Evolutionary conservation across 2,329 filamentous ascomycete genomes (phyloP).

Genomic region (Pseudogymnoascus sp.): DNA sequence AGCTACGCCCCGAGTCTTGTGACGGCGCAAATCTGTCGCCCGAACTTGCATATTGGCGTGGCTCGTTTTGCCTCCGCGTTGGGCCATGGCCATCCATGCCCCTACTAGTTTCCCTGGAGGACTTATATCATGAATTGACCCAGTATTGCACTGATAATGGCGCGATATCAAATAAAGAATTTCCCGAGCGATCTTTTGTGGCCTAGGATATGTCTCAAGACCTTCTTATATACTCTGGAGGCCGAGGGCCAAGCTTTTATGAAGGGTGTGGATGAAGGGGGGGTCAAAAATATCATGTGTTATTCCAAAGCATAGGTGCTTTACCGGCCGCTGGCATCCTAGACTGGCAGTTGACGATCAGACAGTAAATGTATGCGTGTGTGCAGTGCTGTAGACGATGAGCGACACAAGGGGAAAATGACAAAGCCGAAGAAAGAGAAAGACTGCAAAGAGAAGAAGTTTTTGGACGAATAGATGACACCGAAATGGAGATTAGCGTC

Average conservation of each 20-base stretch:
- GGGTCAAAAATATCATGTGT: conserved; percentile 3
- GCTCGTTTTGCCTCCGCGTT: conserved; percentile 5
- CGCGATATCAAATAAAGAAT: background rate
- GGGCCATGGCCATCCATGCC: conserved; percentile 8
- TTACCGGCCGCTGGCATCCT: background rate
- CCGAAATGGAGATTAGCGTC: conserved; percentile 1
- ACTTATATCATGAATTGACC: background rate
- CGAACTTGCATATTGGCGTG: conserved; percentile 4
- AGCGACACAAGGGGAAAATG: background rate
- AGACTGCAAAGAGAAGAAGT: background rate
- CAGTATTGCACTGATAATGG: background rate
- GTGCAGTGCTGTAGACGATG: background rate
- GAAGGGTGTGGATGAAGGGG: background rate
- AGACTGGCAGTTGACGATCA: background rate
- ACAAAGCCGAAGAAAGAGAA: background rate
- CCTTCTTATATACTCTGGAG: background rate
- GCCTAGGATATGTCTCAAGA: background rate
- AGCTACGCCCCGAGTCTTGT: background rate
- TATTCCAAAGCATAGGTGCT: background rate
- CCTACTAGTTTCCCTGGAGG: background rate
- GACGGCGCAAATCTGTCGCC: background rate
- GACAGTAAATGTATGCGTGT: background rate
- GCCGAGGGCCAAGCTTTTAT: background rate
- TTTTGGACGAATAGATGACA: background rate
- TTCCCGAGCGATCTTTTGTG: background rate